These are phyloP conservation scores for Fusarium neocosmosporiellum DNA, from an alignment of 2,329 filamentous ascomycete species.

Conservation along the genomic window DNA sequence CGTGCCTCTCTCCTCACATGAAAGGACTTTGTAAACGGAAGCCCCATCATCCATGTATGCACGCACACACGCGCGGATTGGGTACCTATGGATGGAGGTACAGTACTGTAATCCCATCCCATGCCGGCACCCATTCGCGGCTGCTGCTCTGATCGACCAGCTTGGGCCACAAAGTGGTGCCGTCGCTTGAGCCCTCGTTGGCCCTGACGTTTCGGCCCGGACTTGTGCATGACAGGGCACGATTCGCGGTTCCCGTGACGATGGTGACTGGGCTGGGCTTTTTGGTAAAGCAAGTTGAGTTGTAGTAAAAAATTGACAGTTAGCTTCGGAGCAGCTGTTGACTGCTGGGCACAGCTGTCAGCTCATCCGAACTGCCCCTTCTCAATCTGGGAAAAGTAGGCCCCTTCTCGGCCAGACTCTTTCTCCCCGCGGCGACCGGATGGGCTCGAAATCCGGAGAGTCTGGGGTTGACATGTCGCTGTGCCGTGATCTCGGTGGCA, in stretches of 20 bases:
- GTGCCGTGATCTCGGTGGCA: slow-evolving; percentile 34
- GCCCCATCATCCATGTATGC: not conserved
- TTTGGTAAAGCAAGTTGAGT: no score
- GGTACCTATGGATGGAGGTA: not conserved
- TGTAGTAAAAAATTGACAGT: not conserved
- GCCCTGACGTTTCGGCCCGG: slow-evolving; percentile 44
- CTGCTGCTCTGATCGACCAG: not conserved
- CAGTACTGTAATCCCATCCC: not conserved
- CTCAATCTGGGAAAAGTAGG: not conserved
- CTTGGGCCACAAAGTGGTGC: slow-evolving; percentile 1
- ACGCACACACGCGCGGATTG: not conserved
- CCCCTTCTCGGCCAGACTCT: slow-evolving; percentile 23
- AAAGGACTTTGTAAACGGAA: not conserved
- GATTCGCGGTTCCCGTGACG: slow-evolving; percentile 38
- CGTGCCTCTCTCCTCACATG: slow-evolving; percentile 1
- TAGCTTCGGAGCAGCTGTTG: not conserved
- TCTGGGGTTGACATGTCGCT: slow-evolving; percentile 27
- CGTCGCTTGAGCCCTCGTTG: not conserved
- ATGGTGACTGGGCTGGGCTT: slow-evolving; percentile 14
- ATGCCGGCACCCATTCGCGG: slow-evolving; percentile 3
- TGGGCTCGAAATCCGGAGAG: slow-evolving; percentile 29
- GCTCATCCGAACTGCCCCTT: not conserved
- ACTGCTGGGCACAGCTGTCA: not conserved
- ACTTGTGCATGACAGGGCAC: slow-evolving; percentile 39
- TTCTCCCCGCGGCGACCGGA: slow-evolving; percentile 15